Evolutionary conservation across 257 asterid genomes (phyloP), one percentile per base, ranked within the genome.

Genomic region (Agastache rugosa): DNA sequence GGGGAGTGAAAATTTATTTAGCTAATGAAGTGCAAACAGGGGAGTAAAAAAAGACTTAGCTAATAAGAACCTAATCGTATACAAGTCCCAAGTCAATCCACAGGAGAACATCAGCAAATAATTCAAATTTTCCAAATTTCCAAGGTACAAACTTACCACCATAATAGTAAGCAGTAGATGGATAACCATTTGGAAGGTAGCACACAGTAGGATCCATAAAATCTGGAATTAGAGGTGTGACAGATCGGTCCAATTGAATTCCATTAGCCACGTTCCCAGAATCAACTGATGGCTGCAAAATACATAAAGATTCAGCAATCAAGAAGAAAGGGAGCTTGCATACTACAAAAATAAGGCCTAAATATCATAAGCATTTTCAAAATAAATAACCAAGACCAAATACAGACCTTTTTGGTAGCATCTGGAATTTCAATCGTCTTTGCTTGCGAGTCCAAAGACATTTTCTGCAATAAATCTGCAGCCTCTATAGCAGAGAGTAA

Each of bases 391-490:
- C 19, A 3, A 22, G 8, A 7, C 4, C 14, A 47, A 19, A 22
- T 23, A 53, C 1, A 3, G 5, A 85, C 90, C 89, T 85, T 85
- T 58, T 87, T 85, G 39, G 83, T 72, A 29, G 89, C 81, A 34
- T 85, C 87, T 2, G 79, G 73, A 16, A 80, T 69, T 50, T 85
- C 93, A 42, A 76, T 44, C 10, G 80, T 51, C 78, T 86, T 89
- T 0, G 86, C 69, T 55, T 84, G 83, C 1, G 93, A 76, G 23
- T 87, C 96, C 86, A 89, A 44, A 11, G 96, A 77, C 80, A 89
- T 58, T 14, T 83, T 85, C 82, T 87, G 91, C 85, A 89, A 69
- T 76, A 87, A 58, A 27, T 81, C 90, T 62, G 88, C 79, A 74
- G 91, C 77, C 75, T 89, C 96, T 89, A 54, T 63, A 42, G 62